Evolutionary conservation across 2,329 filamentous ascomycete species (phyloP).

Genomic region (Ambrosiella beaveri): DNA sequence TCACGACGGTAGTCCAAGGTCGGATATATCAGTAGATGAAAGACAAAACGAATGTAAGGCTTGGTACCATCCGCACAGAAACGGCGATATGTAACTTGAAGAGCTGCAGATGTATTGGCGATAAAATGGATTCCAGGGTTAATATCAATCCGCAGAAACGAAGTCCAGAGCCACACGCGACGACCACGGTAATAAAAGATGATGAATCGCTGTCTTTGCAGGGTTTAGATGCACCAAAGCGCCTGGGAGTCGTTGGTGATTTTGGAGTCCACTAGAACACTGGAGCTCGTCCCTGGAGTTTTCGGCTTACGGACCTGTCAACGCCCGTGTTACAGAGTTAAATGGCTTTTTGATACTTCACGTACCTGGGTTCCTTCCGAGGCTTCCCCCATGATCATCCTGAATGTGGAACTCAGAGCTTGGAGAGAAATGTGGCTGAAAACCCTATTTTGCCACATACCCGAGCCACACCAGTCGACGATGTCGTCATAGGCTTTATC

Average conservation of each 20-base stretch:
- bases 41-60: background rate
- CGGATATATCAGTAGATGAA: background rate
- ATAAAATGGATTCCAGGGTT: background rate
- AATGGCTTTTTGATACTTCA: background rate
- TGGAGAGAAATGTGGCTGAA: background rate
- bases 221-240: background rate
- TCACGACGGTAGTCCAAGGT: no score
- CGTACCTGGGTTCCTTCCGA: background rate
- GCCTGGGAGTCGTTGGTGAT: background rate
- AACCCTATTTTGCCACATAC: background rate
- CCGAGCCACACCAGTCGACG: background rate
- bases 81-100: background rate
- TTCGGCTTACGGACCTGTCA: background rate
- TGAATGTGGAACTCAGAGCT: background rate
- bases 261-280: background rate
- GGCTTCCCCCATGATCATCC: background rate
- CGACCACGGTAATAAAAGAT: background rate
- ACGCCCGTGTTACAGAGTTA: background rate
- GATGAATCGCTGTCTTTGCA: background rate
- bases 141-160: background rate
- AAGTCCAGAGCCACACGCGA: background rate
- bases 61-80: background rate
- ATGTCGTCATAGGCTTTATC: background rate
- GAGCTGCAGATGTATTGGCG: background rate
- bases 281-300: background rate